Base-by-base conservation (phyloP, 371 early-diverging fungal species). In the Phascolomyces articulosus region DNA sequence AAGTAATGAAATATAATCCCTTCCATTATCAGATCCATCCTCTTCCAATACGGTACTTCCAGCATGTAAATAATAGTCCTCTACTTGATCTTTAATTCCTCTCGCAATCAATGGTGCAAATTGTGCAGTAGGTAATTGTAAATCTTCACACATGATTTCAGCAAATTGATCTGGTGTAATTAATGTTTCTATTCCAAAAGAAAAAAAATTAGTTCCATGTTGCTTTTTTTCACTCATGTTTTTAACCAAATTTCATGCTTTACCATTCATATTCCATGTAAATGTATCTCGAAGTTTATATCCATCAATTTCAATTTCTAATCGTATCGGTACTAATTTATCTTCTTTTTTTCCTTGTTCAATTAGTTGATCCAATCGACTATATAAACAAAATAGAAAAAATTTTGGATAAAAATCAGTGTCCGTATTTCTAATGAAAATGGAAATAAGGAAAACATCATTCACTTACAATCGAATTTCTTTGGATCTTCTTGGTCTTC, bases 201-300 rank as follows among this genome's bases (percentile, higher is more conserved):
- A 23, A 31, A 28, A 57, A 3, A 1, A 9, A 44, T 63, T 2
- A 9, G 6, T 40, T 44, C n/a, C 10, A 8, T 48, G 9, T 18
- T 2, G 0, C 18, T 60, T 20, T 4, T n/a, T 26, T 21, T 40
- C 13, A 31, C 4, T 31, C 10, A 31, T 31, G 10, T 40, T 28
- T 20, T 29, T n/a, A 24, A n/a, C n/a, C n/a, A n/a, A n/a, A n/a
- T 44, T 48, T 11, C 13, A 21, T 48, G n/a, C 26, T 28, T 48
- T 80, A 88, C 88, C 94, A 68, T 95, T 89, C 40, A 95, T 71
- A 70, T 97, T 96, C 98, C 98, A 98, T 13, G 93, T 91, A 72
- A 98, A 96, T 18, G 87, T 83, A 65, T 98, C 98, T 23, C 91
- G 82, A 44, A 97, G 72, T 62, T 89, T 90, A 68, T 89, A 85